Evolutionary conservation across 78 protist species (phyloP), one percentile per base, ranked within the genome.

Genomic region (Chrysochromulina tobinii): DNA sequence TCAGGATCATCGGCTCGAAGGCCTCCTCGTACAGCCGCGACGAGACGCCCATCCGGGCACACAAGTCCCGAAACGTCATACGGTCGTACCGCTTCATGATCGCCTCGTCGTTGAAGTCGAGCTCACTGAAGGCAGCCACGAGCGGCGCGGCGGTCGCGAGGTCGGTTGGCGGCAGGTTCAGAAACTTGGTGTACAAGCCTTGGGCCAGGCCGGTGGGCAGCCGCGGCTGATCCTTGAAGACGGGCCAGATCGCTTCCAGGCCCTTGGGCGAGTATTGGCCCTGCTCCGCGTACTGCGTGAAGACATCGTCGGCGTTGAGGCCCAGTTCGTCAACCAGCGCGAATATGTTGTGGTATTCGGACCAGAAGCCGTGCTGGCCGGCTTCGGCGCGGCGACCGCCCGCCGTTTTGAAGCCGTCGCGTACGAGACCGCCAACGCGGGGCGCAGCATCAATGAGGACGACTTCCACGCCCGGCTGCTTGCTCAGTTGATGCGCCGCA

Each of bases 211-310:
- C 57, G 51, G 75, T 53, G 21, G 90, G 79, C 38, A 64, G 58
- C 75, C 20, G 75, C 55, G 57, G 15, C 55, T 9, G 12, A 6
- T 84, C 69, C 25, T 59, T 55, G 90, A 21, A 66, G 20, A 86
- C 90, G 6, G 90, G 90, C 90, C 90, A 86, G 5, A 86, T 79
- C 11, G 90, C 90, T 79, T 86, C 81, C 64, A 86, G 90, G 5
- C 90, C 90, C 5, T 9, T 2, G 14, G 90, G 90, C 1, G 90
- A 86, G 75, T 66, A 86, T 61, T 86, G 90, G 51, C 90, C 90
- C 38, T 86, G 90, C 61, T 86, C 90, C 5, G 72, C 90, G 79
- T 64, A 66, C 7, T 48, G 58, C 9, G 90, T 61, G 27, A 86
- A n/a, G 23, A 21, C 27, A 2, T 1, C 58, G 20, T 54, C 87